Conservation (phyloP, 192 early-diverging fungal species). For the Pilaira anomala region DNA sequence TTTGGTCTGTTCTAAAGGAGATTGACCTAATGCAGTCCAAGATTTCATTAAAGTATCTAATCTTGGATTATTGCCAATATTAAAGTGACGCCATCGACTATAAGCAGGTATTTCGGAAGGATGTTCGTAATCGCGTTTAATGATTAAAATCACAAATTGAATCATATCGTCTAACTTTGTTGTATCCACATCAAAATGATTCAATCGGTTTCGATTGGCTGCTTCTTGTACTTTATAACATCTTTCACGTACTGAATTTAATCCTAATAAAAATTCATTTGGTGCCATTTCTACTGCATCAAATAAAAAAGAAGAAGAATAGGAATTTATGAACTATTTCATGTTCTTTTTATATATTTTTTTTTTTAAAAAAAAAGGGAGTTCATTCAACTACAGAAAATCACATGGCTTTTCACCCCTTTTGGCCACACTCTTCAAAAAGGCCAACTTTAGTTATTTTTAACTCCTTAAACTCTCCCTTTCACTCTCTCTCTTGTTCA, state of each 20-base stretch:
- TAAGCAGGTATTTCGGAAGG: conserved; percentile 82
- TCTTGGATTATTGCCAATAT: conserved; percentile 49
- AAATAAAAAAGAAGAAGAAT: too few relatives aligned
- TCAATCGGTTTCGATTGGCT: conserved; percentile 49
- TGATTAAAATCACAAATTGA: conserved; percentile 52
- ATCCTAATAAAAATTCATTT: conserved; percentile 53
- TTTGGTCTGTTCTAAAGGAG: conserved; percentile 57
- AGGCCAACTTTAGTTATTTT: too few relatives aligned
- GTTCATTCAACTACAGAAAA: too few relatives aligned
- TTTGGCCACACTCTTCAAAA: too few relatives aligned
- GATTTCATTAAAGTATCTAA: conserved; percentile 46
- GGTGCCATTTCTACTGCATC: too few relatives aligned
- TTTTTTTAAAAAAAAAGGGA: too few relatives aligned
- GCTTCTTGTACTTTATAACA: conserved; percentile 59
- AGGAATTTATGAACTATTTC: too few relatives aligned
- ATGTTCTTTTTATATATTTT: too few relatives aligned
- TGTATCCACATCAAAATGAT: conserved; percentile 74
- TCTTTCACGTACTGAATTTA: conserved; percentile 73
- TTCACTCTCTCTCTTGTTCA: too few relatives aligned
- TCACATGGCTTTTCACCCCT: too few relatives aligned
- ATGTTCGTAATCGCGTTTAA: conserved; percentile 38
- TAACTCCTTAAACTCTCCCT: too few relatives aligned
- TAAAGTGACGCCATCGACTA: conserved; percentile 87
- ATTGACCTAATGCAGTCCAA: conserved; percentile 43
- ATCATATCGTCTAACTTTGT: conserved; percentile 65